Base-by-base conservation (phyloP, 192 early-diverging fungal species). In the Globomyces pollinis-pini region DNA sequence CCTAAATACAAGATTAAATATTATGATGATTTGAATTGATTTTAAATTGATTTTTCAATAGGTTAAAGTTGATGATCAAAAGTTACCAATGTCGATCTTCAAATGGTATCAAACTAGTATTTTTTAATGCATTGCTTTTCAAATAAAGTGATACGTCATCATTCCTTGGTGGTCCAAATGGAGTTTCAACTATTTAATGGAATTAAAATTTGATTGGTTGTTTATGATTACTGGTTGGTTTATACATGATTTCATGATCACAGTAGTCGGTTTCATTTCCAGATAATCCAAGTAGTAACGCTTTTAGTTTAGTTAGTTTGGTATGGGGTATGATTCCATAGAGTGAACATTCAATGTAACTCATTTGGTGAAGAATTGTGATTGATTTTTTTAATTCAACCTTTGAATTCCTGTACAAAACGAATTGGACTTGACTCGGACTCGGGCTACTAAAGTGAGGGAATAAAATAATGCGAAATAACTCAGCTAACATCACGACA, bases 71-170 rank as follows among this genome's bases (percentile, higher is more conserved):
- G n/a, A n/a, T n/a, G n/a, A n/a, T n/a, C n/a, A 12, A n/a, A 15
- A 59, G 36, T 16, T 0, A 13, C 65, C 68, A 74, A 24, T 41
- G 6, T 20, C 64, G 52, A 15, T 63, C 28, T 20, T 67, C 33
- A 18, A 61, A 26, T 3, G 54, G 36, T 30, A 57, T 16, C 23
- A 70, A 75, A 7, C 62, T 42, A n/a, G 58, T 55, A 30, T 33
- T 26, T 18, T 55, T 26, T 26, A 47, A 11, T 26, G 23, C 38
- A 18, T 70, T 34, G 13, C 59, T 59, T 8, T 33, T 32, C 5
- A 77, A 75, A 28, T 70, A 64, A 39, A 90, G 65, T 34, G 85
- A 72, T 31, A 86, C 74, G 73, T 91, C 88, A 32, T 89, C 85
- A 51, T 87, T 84, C 33, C 89, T 72, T 26, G 69, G 64, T 39